Percentiles rank a stretch among this genome's conserved stretches.
Conservation (phyloP, 768 basidiomycete genomes). For the Chalciporus chontae region DNA sequence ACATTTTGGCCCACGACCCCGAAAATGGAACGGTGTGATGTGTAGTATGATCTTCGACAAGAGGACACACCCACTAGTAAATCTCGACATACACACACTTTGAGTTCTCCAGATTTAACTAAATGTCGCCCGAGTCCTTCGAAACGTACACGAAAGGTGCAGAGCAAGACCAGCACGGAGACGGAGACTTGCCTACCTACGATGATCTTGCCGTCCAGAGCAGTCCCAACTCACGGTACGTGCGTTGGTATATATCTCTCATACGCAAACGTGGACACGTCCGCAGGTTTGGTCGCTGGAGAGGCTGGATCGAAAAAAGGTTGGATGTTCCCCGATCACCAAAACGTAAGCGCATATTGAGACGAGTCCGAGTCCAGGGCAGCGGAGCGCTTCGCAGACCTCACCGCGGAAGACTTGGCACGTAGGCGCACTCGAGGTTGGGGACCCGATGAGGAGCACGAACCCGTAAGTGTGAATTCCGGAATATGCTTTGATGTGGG, state of each 20-base stretch:
- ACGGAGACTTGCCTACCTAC: constrained; percentile 70
- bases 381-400: constrained; percentile 73
- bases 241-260: constrained; percentile 6
- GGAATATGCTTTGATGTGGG: background rate
- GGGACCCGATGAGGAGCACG: constrained; percentile 43
- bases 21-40: too few relatives aligned
- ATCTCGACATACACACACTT: background rate
- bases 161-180: constrained; percentile 41
- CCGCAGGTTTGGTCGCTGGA: constrained; percentile 79
- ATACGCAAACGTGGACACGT: constrained; percentile 1
- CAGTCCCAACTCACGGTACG: constrained; percentile 80
- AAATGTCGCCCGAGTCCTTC: constrained; percentile 23
- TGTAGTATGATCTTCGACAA: too few relatives aligned
- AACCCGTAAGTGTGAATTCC: constrained; percentile 13
- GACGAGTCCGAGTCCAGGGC: constrained; percentile 45
- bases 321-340: constrained; percentile 22
- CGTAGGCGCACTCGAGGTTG: constrained; percentile 67
- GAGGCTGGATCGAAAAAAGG: constrained; percentile 88
- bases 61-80: background rate
- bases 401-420: constrained; percentile 53
- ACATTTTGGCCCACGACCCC: too few relatives aligned
- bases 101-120: background rate
- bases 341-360: constrained; percentile 2
- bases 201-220: constrained; percentile 73
- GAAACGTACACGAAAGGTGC: constrained; percentile 28